These are phyloP conservation scores for Cladobotryum mycophilum DNA, from an alignment of 2,329 filamentous ascomycete genomes.

Conservation along the genomic window DNA sequence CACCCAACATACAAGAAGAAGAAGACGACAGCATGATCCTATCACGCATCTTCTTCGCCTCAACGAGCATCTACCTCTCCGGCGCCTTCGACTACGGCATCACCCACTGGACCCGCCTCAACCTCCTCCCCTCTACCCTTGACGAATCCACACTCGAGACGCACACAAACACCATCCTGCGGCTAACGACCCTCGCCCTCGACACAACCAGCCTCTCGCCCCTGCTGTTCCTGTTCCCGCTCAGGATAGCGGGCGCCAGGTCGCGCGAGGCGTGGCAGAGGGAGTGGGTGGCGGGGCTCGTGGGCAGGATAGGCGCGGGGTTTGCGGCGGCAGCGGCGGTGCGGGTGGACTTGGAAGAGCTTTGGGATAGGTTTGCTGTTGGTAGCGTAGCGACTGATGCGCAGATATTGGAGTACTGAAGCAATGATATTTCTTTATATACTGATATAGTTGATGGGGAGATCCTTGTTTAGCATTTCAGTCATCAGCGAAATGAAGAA, in stretches of 20 bases:
- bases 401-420: neutral
- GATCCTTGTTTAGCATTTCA: no score
- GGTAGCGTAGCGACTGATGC: neutral
- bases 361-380: constrained; percentile 16
- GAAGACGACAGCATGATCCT: constrained; percentile 16
- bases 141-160: constrained; percentile 15
- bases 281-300: constrained; percentile 13
- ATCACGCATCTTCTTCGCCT: constrained; percentile 21
- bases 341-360: constrained; percentile 12
- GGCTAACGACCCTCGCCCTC: constrained; percentile 13
- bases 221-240: constrained; percentile 28
- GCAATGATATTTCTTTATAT: neutral
- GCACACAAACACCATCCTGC: constrained; percentile 22
- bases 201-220: constrained; percentile 20
- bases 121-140: constrained; percentile 18
- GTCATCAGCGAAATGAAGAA: no score
- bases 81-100: constrained; percentile 32
- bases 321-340: constrained; percentile 25
- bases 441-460: no score
- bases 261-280: constrained; percentile 19
- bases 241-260: constrained; percentile 29
- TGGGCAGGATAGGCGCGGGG: constrained; percentile 14
- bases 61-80: constrained; percentile 32
- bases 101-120: constrained; percentile 21
- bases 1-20: neutral